These are phyloP conservation scores for Leishmania turanica DNA, from an alignment of 208 protist species.

Conservation along the genomic window DNA sequence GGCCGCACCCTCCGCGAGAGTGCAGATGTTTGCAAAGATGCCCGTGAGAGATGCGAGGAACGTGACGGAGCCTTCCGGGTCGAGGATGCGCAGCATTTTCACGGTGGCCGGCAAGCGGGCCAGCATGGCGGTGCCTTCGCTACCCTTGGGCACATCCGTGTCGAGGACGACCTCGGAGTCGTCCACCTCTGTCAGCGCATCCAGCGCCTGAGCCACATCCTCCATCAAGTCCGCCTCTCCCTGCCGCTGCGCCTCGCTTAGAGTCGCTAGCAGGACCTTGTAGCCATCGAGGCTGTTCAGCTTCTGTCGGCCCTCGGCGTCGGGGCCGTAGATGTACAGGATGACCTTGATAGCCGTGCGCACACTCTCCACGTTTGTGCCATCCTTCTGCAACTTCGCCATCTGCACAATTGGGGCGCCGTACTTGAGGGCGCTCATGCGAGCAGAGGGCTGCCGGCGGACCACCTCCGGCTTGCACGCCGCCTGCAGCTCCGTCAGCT, in stretches of 20 bases:
- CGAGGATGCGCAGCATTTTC: slow-evolving; percentile 90
- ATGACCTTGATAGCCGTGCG: slow-evolving; percentile 51
- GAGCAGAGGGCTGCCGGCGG: slow-evolving; percentile 49
- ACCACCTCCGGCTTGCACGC: slow-evolving; percentile 65
- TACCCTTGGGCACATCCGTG: slow-evolving; percentile 69
- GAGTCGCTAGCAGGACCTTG: slow-evolving; percentile 56
- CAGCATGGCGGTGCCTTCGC: slow-evolving; percentile 69
- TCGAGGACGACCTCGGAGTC: slow-evolving; percentile 74
- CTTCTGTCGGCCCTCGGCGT: slow-evolving; percentile 52
- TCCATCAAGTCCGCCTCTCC: slow-evolving; percentile 76
- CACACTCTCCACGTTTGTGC: slow-evolving; percentile 60
- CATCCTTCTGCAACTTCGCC: slow-evolving; percentile 65
- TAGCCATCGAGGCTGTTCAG: slow-evolving; percentile 61
- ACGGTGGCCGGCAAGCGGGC: slow-evolving; percentile 75
- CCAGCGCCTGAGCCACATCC: slow-evolving; percentile 63
- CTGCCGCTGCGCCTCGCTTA: slow-evolving; percentile 84
- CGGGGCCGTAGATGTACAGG: slow-evolving; percentile 58
- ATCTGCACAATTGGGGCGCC: slow-evolving; percentile 55
- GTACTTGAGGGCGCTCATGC: slow-evolving; percentile 54
- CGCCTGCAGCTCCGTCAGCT: slow-evolving; percentile 51
- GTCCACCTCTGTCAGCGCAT: slow-evolving; percentile 66
- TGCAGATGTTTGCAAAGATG: slow-evolving; percentile 84
- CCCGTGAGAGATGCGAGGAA: slow-evolving; percentile 81
- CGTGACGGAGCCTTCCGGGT: slow-evolving; percentile 67
- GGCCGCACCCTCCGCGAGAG: slow-evolving; percentile 53